Base-by-base conservation (phyloP, 495 filamentous ascomycete species). In the Parachaetomium inaequale region DNA sequence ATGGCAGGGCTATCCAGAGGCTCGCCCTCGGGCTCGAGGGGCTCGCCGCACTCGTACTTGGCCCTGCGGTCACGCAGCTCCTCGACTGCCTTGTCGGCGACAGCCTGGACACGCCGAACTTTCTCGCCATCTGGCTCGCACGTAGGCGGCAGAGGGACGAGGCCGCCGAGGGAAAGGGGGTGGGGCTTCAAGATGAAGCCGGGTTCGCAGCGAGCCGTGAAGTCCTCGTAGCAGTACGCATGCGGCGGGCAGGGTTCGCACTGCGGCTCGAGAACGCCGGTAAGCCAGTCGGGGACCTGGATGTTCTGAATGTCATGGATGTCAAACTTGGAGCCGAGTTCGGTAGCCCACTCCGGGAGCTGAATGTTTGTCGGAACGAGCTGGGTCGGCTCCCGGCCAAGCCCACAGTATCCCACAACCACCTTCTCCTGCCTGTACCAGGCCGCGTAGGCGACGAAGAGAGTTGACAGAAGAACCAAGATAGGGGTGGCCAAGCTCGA, bases 91-190 rank as follows among this genome's bases (percentile, higher is more conserved):
- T 86, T 87, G 74, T 98, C 88, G 4, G 91, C 91, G 26, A 98
- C 91, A 40, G 87, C 84, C 68, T 91, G 88, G 47, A 97, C 90
- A 28, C 87, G 85, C 51, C 92, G 88, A 21, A 88, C 90, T 70
- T 96, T 97, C 71, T 93, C 90, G 53, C 92, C 90, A 71, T 98
- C 95, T 1, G 95, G 87, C 72, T 96, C 93, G 71, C 94, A 98
- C n/a, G 88, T 91, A 14, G 94, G 93, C 1, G 93, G 84, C 29
- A 98, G 76, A 19, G 94, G 94, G 10, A 97, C 68, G 15, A 94
- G 67, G 4, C 94, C 93, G 25, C 87, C 86, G 0, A 97, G 69
- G 0, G 92, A 86, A 14, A 96, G 79, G 7, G 92, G 93, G 73
- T 97, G 94, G 7, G 87, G 82, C 70, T 88, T 87, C 29, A 94